Conservation (phyloP, 345 rosid genomes). For the Populus simonii region DNA sequence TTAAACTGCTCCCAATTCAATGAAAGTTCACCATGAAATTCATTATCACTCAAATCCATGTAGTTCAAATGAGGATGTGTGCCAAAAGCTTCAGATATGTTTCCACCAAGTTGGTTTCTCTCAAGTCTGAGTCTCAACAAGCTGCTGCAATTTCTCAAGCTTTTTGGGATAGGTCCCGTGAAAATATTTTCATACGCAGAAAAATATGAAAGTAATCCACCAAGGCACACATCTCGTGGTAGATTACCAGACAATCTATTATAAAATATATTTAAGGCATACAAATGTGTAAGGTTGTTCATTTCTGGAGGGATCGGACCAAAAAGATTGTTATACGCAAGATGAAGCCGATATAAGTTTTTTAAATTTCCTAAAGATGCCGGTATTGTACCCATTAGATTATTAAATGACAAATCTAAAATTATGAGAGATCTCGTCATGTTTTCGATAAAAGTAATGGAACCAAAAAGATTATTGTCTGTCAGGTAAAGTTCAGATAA, state of each 20-base stretch:
- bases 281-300: neutral
- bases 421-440: fast-evolving
- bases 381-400: neutral
- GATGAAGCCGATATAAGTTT: no score
- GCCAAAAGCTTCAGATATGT: neutral
- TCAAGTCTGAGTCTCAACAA: neutral
- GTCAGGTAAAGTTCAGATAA: neutral
- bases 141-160: neutral
- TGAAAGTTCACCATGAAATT: neutral
- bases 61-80: neutral
- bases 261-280: neutral
- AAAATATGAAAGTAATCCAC: neutral
- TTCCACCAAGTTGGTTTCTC: neutral
- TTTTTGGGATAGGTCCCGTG: neutral
- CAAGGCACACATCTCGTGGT: neutral
- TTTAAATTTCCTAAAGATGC: neutral
- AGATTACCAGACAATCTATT: neutral
- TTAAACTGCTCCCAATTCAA: neutral
- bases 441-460: neutral
- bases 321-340: neutral
- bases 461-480: neutral
- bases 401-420: no score
- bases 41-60: neutral
- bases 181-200: fast-evolving
- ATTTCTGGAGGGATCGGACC: neutral